Evolutionary conservation across 768 basidiomycete species (phyloP).

Genomic region (Mrakia gelida): DNA sequence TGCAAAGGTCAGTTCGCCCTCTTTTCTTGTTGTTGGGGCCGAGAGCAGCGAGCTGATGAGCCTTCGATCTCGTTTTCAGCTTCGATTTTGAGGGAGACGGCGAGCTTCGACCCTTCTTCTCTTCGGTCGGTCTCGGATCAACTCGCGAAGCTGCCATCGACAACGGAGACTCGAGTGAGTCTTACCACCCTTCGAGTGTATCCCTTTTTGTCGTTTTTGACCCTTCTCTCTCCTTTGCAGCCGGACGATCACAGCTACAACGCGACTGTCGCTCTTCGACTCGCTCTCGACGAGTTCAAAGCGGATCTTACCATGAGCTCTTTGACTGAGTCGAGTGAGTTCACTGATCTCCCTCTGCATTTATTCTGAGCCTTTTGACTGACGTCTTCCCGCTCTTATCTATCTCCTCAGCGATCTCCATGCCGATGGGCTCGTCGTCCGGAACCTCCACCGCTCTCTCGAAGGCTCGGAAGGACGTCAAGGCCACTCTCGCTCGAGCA

Average conservation of each 20-base stretch:
- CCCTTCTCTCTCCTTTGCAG: conserved; percentile 44
- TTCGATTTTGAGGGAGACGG: conserved; percentile 36
- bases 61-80: conserved; percentile 6
- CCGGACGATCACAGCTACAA: conserved; percentile 70
- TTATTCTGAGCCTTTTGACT: conserved; percentile 78
- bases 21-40: too few relatives aligned
- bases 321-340: conserved; percentile 80
- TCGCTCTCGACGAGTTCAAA: conserved; percentile 71
- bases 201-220: not conserved
- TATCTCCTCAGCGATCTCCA: conserved; percentile 60
- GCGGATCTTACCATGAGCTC: conserved; percentile 87
- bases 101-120: conserved; percentile 55
- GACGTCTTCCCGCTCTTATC: conserved; percentile 47
- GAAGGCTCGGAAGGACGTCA: conserved; percentile 56
- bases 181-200: not conserved
- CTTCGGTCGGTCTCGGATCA: not conserved
- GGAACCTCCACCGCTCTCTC: conserved; percentile 46
- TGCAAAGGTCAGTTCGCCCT: conserved; percentile 37
- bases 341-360: not conserved
- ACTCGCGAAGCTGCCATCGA: conserved; percentile 53
- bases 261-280: conserved; percentile 71
- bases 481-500: conserved; percentile 60
- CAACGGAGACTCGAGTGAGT: conserved; percentile 57
- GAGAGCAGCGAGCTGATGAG: not conserved
- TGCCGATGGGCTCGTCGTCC: conserved; percentile 71